phyloP scores from a whole-genome alignment of 2,329 filamentous ascomycete species.

The Trichoderma lentiforme region DNA sequence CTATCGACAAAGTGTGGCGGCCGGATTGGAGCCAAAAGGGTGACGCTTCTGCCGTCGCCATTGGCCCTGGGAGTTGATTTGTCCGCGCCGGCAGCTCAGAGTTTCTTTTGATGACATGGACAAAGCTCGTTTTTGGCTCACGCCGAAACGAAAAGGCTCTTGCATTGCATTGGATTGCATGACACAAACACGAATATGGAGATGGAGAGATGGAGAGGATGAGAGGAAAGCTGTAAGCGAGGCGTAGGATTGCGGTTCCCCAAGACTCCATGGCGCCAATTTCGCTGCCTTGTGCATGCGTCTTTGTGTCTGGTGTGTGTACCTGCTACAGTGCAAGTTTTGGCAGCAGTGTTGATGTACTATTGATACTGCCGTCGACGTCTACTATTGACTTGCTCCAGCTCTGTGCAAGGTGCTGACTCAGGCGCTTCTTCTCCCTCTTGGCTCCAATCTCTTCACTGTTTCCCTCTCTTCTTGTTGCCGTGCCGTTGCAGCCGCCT shows the following conservation, averaged over 20 bases:
- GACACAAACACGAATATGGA: neutral
- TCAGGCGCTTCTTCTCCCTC: neutral
- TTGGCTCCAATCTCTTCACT: neutral
- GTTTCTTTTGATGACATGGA: neutral
- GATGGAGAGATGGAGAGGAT: neutral
- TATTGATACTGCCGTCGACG: no score
- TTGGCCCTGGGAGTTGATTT: neutral
- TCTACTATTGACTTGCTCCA: neutral
- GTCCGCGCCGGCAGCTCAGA: neutral
- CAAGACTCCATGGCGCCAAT: neutral
- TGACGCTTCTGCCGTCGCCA: neutral
- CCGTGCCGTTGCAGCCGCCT: neutral
- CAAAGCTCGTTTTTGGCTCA: neutral
- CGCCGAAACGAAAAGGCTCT: neutral
- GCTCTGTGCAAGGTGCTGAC: neutral
- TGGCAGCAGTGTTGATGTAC: neutral
- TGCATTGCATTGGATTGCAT: neutral
- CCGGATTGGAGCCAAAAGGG: neutral
- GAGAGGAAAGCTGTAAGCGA: neutral
- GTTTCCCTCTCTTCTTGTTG: neutral
- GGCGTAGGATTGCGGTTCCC: slow-evolving; percentile 1
- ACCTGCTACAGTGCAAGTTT: neutral
- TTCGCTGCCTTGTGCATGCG: neutral
- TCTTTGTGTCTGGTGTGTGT: neutral
- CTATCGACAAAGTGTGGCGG: neutral